These are phyloP conservation scores for Diospyros lotus DNA, from an alignment of 148 eudicot species.

Conservation along the genomic window DNA sequence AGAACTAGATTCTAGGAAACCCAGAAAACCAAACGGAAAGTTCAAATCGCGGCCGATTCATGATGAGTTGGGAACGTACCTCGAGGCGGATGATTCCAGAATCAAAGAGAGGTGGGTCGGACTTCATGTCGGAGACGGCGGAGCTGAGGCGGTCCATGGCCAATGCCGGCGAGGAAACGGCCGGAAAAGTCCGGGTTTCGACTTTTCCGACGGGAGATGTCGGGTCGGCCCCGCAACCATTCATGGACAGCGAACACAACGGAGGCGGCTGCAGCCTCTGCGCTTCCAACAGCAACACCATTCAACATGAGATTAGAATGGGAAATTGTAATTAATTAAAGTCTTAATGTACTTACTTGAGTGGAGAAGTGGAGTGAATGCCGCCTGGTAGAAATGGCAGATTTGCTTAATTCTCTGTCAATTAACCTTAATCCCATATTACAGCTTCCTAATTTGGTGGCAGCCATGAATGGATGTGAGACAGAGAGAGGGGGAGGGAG, in stretches of 20 bases:
- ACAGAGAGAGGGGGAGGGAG: constrained; percentile 6
- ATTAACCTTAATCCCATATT: not conserved
- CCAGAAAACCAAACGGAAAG: not conserved
- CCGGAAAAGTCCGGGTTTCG: constrained; percentile 54
- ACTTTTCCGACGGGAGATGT: constrained; percentile 45
- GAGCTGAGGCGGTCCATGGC: constrained; percentile 56
- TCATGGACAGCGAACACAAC: constrained; percentile 53
- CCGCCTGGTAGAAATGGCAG: constrained; percentile 3
- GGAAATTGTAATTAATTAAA: not conserved
- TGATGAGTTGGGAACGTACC: constrained; percentile 31
- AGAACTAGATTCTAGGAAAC: too few species aligned
- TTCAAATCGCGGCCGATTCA: not conserved
- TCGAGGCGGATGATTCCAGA: constrained; percentile 87
- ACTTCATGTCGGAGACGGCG: constrained; percentile 42
- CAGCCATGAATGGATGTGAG: constrained; percentile 22
- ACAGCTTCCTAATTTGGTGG: constrained; percentile 25
- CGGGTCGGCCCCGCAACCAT: constrained; percentile 67
- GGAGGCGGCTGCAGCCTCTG: constrained; percentile 34
- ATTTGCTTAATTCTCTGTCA: constrained; percentile 20
- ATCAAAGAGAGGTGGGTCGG: constrained; percentile 38
- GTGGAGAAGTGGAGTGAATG: constrained; percentile 14
- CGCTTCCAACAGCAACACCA: not conserved
- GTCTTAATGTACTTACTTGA: constrained; percentile 3
- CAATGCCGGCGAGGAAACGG: constrained; percentile 36
- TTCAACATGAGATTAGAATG: not conserved